A percentile compares a stretch with the other conserved stretches of the same genome.
These are phyloP conservation scores for Pugionium cornutum DNA, from an alignment of 345 rosid genomes.

Conservation along the genomic window DNA sequence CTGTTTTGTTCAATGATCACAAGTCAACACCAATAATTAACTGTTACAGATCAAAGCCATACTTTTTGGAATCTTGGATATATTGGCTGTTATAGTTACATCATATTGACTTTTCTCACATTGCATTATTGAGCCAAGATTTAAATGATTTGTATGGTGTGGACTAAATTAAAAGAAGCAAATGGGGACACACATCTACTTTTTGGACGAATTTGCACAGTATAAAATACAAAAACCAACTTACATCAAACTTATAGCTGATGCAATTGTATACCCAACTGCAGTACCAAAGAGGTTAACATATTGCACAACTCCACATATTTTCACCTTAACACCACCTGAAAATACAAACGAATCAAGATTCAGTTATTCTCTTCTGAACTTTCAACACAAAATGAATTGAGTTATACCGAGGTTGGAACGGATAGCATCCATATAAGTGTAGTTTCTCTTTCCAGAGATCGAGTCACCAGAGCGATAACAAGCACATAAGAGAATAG, in stretches of 20 bases:
- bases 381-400: not conserved
- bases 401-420: conserved; percentile 52
- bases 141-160: conserved; percentile 10
- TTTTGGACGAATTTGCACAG: not conserved
- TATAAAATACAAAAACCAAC: conserved; percentile 20
- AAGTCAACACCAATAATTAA: not conserved
- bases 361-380: no score
- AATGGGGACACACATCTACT: not conserved
- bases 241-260: conserved; percentile 70
- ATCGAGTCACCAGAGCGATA: conserved; percentile 69
- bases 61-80: no score
- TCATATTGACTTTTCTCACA: no score
- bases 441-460: conserved; percentile 34
- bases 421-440: conserved; percentile 69
- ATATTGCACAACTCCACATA: conserved; percentile 74
- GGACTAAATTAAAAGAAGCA: conserved; percentile 3
- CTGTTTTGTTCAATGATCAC: conserved; percentile 37
- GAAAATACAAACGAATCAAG: conserved; percentile 4
- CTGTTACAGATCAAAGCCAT: no score
- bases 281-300: conserved; percentile 72
- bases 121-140: conserved; percentile 20
- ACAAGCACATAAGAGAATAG: conserved; percentile 57
- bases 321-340: conserved; percentile 62
- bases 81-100: no score
- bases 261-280: conserved; percentile 73